Base-by-base conservation (phyloP, 208 protist species). In the Leishmania guyanensis region DNA sequence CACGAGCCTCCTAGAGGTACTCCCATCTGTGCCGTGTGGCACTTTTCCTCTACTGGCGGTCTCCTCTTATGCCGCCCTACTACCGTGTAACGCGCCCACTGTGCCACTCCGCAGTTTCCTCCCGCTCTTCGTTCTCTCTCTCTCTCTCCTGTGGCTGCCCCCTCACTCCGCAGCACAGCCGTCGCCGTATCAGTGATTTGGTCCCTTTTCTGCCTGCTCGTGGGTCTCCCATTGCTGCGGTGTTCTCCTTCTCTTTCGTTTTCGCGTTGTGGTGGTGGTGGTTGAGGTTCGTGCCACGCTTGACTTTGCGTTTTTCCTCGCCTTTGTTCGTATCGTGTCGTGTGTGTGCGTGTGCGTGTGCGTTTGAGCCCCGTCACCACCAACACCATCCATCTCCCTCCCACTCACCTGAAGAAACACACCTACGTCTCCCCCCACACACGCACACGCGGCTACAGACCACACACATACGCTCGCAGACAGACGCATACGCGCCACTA, bases 221-320 rank as follows among this genome's bases (percentile, higher is more conserved):
- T 54, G 33, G 8, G 76, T 60, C 36, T 66, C 65, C 36, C 43
- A 22, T 73, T 20, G 29, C 62, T 29, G 14, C 62, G 33, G 77
- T 20, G 56, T 48, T 78, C 17, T 77, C 20, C 72, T n/a, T 43
- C 75, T 80, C 58, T 80, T 33, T 72, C 2, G 12, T 22, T 0
- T 36, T 33, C 39, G 68, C 17, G 12, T 43, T 46, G 33, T 36
- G 2, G 39, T 2, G 20, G 39, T 9, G 46, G 29, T 71, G 29
- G 66, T 33, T 29, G 43, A 46, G 43, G 43, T 46, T 46, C 4
- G 43, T 46, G 43, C 43, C 43, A 46, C 43, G 43, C 43, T 51
- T 79, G 54, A 54, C 71, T 71, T 74, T 3, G 36, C 53, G 58
- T 66, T 53, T 50, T 26, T 54, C 39, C 56, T 22, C n/a, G 22